These are phyloP conservation scores for Phytophthora hibernalis DNA, from an alignment of 352 stramenopile species.

Conservation along the genomic window DNA sequence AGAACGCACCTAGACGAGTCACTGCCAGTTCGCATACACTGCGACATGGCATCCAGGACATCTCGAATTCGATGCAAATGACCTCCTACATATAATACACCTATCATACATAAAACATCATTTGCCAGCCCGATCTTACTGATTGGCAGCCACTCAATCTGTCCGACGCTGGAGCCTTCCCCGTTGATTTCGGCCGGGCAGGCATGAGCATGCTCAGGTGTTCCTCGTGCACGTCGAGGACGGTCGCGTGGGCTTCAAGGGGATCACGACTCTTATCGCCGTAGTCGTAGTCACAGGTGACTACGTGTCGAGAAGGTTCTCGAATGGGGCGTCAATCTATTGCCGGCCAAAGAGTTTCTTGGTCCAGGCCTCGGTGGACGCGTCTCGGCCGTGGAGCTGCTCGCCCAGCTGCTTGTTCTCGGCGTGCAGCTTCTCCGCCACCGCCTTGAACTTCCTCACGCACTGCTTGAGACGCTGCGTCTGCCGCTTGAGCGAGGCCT, in stretches of 20 bases:
- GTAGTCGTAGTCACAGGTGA: background rate
- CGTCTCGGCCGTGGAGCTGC: slow-evolving; percentile 32
- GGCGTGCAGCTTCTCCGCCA: slow-evolving; percentile 25
- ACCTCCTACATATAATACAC: background rate
- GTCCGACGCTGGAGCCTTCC: background rate
- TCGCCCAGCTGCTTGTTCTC: slow-evolving; percentile 42
- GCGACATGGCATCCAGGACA: slow-evolving; percentile 1
- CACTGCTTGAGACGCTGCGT: slow-evolving; percentile 23
- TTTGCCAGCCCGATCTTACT: background rate
- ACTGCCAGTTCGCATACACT: slow-evolving; percentile 12
- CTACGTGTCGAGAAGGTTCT: slow-evolving; percentile 40
- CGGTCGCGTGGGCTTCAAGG: background rate
- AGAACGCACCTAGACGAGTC: slow-evolving; percentile 30
- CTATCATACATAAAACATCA: background rate
- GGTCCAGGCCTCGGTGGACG: slow-evolving; percentile 34
- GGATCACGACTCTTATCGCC: background rate
- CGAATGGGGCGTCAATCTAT: slow-evolving; percentile 20
- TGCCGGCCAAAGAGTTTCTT: slow-evolving; percentile 26
- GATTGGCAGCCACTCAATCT: slow-evolving; percentile 29
- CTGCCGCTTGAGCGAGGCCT: slow-evolving; percentile 18
- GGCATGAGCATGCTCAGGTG: background rate
- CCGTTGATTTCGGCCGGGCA: background rate
- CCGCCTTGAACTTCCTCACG: slow-evolving; percentile 29
- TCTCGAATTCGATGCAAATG: background rate
- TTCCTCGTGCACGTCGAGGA: background rate